Evolutionary conservation across 208 protist genomes (phyloP).

Genomic region (Leishmania braziliensis): DNA sequence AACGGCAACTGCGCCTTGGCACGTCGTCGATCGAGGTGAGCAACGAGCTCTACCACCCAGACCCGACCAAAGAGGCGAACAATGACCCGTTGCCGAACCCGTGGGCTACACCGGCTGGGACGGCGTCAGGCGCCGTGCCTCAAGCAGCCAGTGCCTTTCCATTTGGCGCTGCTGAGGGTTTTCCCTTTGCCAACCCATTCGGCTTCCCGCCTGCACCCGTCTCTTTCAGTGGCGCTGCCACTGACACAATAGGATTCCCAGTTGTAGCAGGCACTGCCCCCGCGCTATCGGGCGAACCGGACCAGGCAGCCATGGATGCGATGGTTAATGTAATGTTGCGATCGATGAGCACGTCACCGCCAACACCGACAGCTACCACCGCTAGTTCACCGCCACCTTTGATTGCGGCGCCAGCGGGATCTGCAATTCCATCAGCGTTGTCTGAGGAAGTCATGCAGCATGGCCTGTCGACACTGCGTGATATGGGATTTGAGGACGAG

Average conservation of each 20-base stretch:
- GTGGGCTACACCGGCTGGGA: constrained; percentile 26
- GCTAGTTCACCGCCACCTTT: neutral
- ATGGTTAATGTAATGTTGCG: constrained; percentile 3
- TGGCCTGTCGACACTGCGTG: constrained; percentile 21
- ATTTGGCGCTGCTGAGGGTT: neutral
- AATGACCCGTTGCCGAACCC: constrained; percentile 69
- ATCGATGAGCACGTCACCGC: neutral
- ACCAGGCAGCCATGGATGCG: neutral
- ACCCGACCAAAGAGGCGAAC: constrained; percentile 55
- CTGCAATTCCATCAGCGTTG: neutral
- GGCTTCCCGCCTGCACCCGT: neutral
- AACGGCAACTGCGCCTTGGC: constrained; percentile 29
- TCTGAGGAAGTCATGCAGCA: constrained; percentile 21
- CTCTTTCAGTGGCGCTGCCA: neutral
- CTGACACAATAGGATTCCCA: neutral
- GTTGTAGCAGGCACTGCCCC: too few species aligned
- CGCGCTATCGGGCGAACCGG: neutral
- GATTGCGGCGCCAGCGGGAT: neutral
- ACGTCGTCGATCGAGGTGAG: constrained; percentile 1
- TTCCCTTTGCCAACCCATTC: neutral
- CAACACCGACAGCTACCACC: neutral
- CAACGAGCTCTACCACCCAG: constrained; percentile 35
- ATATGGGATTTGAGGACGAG: constrained; percentile 89
- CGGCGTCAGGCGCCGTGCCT: neutral
- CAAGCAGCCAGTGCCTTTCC: neutral